Evolutionary conservation across 2,329 filamentous ascomycete species (phyloP), one percentile per base, ranked within the genome.

Genomic region (Biscogniauxia sp.): DNA sequence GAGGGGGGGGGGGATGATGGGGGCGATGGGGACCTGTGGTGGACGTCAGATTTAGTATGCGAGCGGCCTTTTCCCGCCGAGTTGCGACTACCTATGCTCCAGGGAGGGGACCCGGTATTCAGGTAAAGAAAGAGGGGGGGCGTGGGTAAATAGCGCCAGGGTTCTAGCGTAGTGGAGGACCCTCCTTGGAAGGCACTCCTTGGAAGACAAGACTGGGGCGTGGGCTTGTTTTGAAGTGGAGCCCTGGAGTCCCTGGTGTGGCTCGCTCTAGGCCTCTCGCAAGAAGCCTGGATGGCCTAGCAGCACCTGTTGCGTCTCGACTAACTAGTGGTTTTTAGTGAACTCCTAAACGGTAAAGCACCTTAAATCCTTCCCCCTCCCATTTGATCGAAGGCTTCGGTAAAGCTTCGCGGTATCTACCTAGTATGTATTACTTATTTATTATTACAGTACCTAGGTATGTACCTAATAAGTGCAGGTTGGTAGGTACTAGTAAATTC

Each of bases 81-180:
- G 37, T 23, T 23, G 23, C 23, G 23, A 23, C 23, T 23, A 23
- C 23, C 23, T 45, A n/a, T n/a, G 54, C 11, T 60, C 57, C 57
- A 59, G 64, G 61, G 62, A 61, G 57, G 61, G 60, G 65, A 67
- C 64, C 68, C 68, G 67, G 61, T 67, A 64, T 60, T 67, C 66
- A 70, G 66, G 66, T 66, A 65, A 32, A 32, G 28, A 63, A 63
- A 64, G 67, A 69, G 68, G 68, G 66, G 64, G 65, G 67, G 65
- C 65, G 64, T 32, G 28, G 28, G 28, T 32, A 32, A 65, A 67
- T 68, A 66, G 61, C 64, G 37, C 37, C 37, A 17, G 37, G 11
- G 37, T n/a, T 17, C 17, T 45, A 45, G 37, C 17, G 37, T 15
- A 45, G 37, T 45, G 37, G 37, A n/a, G 17, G 37, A 45, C 37